These are phyloP conservation scores for Ceratocystis lukuohia DNA, from an alignment of 2,329 filamentous ascomycete genomes.

Conservation along the genomic window DNA sequence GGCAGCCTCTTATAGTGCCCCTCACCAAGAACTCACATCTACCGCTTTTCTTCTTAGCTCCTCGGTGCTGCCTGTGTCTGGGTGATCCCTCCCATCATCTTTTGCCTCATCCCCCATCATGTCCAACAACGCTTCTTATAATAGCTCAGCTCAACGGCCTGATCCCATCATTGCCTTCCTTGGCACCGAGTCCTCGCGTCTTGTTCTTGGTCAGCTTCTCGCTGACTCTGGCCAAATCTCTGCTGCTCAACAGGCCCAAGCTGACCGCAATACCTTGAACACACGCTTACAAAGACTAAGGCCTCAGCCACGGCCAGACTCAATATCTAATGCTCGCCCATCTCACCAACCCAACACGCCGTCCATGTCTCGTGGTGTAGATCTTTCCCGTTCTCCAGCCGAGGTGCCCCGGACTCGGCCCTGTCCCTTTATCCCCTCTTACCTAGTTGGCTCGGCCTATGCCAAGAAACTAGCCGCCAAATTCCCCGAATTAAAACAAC, in stretches of 20 bases:
- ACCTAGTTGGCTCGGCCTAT: slow-evolving; percentile 65
- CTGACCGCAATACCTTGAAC: background rate
- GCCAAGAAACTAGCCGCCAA: slow-evolving; percentile 59
- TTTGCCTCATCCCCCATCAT: slow-evolving; percentile 2
- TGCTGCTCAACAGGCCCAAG: slow-evolving; percentile 2
- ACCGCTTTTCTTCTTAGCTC: background rate
- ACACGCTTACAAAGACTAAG: background rate
- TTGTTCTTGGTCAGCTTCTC: slow-evolving; percentile 2
- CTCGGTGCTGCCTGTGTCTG: background rate
- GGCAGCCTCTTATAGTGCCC: no score
- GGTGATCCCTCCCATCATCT: background rate
- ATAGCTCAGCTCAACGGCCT: background rate
- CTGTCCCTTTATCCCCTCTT: slow-evolving; percentile 60
- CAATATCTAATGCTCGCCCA: background rate
- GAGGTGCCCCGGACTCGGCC: slow-evolving; percentile 23
- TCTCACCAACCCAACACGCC: slow-evolving; percentile 25
- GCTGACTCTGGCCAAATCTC: background rate
- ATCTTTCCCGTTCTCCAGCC: slow-evolving; percentile 32
- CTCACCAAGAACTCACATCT: background rate
- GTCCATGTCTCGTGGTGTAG: slow-evolving; percentile 40
- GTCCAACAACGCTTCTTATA: background rate
- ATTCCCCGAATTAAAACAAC: slow-evolving; percentile 32
- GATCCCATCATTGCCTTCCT: background rate
- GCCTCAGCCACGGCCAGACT: no score
- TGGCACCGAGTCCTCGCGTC: background rate